Conservation (phyloP, 2,329 filamentous ascomycete genomes). For the Xylogone sp. region DNA sequence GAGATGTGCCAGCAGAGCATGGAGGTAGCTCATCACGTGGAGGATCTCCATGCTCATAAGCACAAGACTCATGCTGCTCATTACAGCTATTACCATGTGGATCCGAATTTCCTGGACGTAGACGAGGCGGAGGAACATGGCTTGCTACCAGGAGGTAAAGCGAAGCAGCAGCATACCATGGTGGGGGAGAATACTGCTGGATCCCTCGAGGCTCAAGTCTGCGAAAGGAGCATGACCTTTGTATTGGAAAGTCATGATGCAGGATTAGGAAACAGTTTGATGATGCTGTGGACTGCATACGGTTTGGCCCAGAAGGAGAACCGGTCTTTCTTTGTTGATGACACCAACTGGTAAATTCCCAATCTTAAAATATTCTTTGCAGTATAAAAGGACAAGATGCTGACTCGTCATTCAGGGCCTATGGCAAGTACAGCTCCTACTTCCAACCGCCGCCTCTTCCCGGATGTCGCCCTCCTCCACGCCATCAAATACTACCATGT, state of each 20-base stretch:
- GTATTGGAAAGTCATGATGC: constrained; percentile 71
- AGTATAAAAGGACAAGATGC: not conserved
- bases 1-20: constrained; percentile 66
- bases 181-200: constrained; percentile 44
- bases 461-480: constrained; percentile 66
- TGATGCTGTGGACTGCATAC: constrained; percentile 82
- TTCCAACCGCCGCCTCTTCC: constrained; percentile 66
- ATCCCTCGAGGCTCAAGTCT: constrained; percentile 50
- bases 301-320: constrained; percentile 72
- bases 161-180: constrained; percentile 21
- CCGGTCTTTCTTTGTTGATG: constrained; percentile 79
- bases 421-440: constrained; percentile 69
- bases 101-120: constrained; percentile 72
- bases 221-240: constrained; percentile 70
- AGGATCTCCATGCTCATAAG: constrained; percentile 42
- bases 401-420: constrained; percentile 48
- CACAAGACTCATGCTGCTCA: constrained; percentile 41
- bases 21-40: constrained; percentile 58
- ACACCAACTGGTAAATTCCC: constrained; percentile 61
- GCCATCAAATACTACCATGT: constrained; percentile 74
- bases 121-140: constrained; percentile 64
- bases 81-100: constrained; percentile 54
- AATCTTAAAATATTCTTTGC: not conserved
- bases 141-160: constrained; percentile 43
- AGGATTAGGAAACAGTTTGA: constrained; percentile 71